Percentiles rank a stretch among this genome's conserved stretches.
Conservation (phyloP, 345 rosid species). For the Lenwebbia sp. region DNA sequence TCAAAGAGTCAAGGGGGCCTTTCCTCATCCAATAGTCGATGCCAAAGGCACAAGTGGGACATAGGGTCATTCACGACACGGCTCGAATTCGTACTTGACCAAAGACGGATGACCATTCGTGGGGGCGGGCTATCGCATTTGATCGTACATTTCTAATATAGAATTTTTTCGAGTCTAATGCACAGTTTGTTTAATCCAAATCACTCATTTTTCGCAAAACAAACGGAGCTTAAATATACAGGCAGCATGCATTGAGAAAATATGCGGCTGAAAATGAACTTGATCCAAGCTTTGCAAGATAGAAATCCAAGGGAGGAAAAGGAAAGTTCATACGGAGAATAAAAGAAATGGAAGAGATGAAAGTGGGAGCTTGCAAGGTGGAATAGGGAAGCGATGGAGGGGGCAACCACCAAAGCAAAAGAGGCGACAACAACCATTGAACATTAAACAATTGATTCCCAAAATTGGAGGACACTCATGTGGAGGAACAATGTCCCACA, state of each 20-base stretch:
- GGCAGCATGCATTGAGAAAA: not conserved
- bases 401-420: not conserved
- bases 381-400: not conserved
- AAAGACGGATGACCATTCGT: not conserved
- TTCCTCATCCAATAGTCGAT: not conserved
- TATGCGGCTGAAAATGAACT: not conserved
- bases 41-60: not conserved
- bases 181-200: too few relatives aligned
- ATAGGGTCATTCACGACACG: not conserved
- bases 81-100: not conserved
- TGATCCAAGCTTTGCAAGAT: not conserved
- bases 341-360: not conserved
- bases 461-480: not conserved
- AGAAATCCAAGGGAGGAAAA: not conserved
- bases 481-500: not conserved
- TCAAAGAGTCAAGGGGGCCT: not conserved
- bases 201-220: too few relatives aligned
- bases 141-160: not conserved
- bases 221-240: not conserved
- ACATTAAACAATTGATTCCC: not conserved
- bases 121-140: not conserved
- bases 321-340: not conserved
- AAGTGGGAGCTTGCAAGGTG: not conserved
- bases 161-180: not conserved
- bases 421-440: not conserved